Conservation (phyloP, 2,329 filamentous ascomycete species). For the Rhytidhysteron rufulum region DNA sequence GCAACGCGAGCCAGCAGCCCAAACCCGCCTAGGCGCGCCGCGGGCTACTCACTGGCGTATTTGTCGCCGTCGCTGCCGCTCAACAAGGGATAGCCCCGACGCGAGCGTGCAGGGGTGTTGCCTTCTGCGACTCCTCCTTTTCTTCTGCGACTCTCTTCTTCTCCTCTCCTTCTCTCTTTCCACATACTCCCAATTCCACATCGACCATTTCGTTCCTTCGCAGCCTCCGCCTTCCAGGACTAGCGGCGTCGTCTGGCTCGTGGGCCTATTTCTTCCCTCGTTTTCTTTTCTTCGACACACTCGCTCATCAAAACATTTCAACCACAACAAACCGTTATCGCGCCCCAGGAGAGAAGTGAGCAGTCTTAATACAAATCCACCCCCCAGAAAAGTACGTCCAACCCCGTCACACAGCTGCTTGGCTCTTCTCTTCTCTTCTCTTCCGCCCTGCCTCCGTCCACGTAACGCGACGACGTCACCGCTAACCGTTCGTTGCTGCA, state of each 20-base stretch:
- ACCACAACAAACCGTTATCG: conserved; percentile 20
- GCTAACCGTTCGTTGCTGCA: conserved; percentile 19
- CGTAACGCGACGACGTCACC: conserved; percentile 13
- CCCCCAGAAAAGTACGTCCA: conserved; percentile 25
- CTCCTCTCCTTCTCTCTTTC: conserved; percentile 2
- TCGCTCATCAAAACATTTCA: conserved; percentile 34
- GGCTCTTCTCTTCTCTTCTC: no score
- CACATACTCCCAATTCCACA: conserved; percentile 4
- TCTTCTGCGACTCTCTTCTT: conserved; percentile 6
- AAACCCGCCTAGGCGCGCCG: not conserved
- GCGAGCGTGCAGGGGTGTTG: conserved; percentile 1
- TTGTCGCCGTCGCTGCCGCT: conserved; percentile 14
- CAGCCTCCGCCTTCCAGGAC: conserved; percentile 14
- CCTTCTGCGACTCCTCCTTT: not conserved
- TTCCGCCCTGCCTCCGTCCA: no score
- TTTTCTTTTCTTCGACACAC: conserved; percentile 31
- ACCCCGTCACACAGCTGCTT: conserved; percentile 6
- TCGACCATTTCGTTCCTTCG: conserved; percentile 9
- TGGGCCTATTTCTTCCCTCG: conserved; percentile 34
- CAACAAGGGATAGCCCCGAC: no score
- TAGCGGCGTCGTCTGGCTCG: conserved; percentile 9
- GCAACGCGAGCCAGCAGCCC: not conserved
- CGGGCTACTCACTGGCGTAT: conserved; percentile 20
- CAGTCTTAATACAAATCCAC: conserved; percentile 37
- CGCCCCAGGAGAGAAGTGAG: conserved; percentile 20